Evolutionary conservation across 495 filamentous ascomycete genomes (phyloP).

Genomic region (Tirmania nivea): DNA sequence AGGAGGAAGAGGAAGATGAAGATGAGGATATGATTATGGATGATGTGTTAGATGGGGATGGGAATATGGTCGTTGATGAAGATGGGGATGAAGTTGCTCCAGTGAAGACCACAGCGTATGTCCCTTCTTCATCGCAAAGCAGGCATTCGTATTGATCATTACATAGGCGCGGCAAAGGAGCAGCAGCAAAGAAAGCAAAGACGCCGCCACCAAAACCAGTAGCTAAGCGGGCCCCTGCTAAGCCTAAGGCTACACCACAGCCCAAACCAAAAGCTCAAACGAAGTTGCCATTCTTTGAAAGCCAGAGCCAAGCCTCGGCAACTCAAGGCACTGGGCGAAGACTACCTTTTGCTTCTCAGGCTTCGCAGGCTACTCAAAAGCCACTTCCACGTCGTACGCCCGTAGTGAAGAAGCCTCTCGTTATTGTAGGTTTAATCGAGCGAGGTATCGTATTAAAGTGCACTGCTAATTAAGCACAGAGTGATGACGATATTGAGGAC

Average conservation of each 20-base stretch:
- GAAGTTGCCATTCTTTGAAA: constrained; percentile 47
- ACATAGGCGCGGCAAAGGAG: constrained; percentile 23
- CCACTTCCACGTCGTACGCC: constrained; percentile 45
- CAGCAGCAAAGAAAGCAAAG: constrained; percentile 27
- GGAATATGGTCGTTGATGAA: constrained; percentile 34
- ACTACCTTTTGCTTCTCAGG: constrained; percentile 24
- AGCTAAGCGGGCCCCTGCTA: constrained; percentile 22
- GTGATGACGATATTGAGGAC: constrained; percentile 67
- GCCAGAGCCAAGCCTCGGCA: constrained; percentile 25
- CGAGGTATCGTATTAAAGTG: too few species aligned
- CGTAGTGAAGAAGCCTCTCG: constrained; percentile 28
- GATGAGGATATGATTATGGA: constrained; percentile 24
- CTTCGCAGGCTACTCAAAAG: constrained; percentile 14
- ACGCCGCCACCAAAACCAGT: constrained; percentile 23
- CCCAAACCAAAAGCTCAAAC: constrained; percentile 34
- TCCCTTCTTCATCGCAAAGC: constrained; percentile 33
- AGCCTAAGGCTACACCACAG: constrained; percentile 16
- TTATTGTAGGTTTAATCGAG: not conserved
- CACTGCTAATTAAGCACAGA: constrained; percentile 20
- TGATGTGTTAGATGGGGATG: constrained; percentile 22
- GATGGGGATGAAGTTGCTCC: constrained; percentile 14
- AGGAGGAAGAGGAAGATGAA: constrained; percentile 42
- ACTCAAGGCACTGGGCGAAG: constrained; percentile 20
- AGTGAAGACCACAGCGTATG: constrained; percentile 24
- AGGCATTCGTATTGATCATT: constrained; percentile 17